Evolutionary conservation across 1,284 basidiomycete genomes (phyloP), one percentile per base, ranked within the genome.

Genomic region (Trametes versicolor): DNA sequence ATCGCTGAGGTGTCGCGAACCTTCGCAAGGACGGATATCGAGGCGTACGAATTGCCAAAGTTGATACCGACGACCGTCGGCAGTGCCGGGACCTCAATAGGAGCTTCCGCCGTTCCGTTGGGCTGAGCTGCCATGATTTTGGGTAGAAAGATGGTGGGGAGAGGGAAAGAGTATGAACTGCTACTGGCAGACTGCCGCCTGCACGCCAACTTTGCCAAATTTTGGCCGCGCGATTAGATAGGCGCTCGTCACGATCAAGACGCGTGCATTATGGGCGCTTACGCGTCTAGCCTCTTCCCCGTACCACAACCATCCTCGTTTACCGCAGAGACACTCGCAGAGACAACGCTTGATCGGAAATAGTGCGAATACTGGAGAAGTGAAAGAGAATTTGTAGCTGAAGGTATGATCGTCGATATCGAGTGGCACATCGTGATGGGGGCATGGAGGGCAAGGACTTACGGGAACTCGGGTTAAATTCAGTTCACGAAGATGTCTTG

Each of bases 1-100:
- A 23, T 25, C 13, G 2, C 34, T 43, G 1, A 3, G 19, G 45
- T 32, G 25, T 36, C n/a, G n/a, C 81, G 58, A 62, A 94, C 95
- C 85, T 98, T 98, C 76, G 95, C 96, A 75, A 98, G 93, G 65
- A 98, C 93, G 25, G 97, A 95, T 73, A 99, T 97, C 52, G 95
- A 97, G 36, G 95, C 94, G 79, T 94, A 99, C 43, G 95, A 92
- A 80, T 98, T 96, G 49, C 98, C 98, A 80, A 99, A 94, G 85
- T 98, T 99, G 83, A 99, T 96, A 62, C 97, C 97, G 62, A 99
- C 86, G 55, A 94, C 85, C 0, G 88, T 82, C 3, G 87, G 87
- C 1, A 85, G 41, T 0, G 70, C 47, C 13, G 75, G 70, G 39
- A 77, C 70, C 15, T 79, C 77, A 15, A 75, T 76, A 21, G 78